Evolutionary conservation across 495 filamentous ascomycete genomes (phyloP), one percentile per base, ranked within the genome.

Genomic region (Chaetomium cochliodes): DNA sequence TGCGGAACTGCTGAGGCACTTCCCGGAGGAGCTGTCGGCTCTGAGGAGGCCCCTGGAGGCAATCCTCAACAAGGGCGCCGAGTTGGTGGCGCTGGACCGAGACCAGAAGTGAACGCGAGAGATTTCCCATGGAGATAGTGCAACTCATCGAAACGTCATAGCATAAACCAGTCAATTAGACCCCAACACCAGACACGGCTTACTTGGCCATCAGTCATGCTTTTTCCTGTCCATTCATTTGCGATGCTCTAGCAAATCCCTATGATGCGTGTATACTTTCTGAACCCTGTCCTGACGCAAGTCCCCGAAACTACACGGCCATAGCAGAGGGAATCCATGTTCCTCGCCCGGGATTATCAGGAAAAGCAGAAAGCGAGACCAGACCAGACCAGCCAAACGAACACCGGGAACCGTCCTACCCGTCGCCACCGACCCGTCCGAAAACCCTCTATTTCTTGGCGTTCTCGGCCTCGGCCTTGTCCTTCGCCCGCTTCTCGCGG

Each of bases 401-500:
- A 73, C 74, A 74, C 74, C 73, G 69, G 68, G 72, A 71, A 73
- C 70, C 67, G 65, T 65, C 67, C 67, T 66, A 72, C 67, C 69
- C 66, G 50, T 67, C 67, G 57, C 65, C 64, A 41, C 53, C 65
- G 58, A 55, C 49, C 51, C 47, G 51, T 61, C 20, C n/a, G 55
- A 64, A 47, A 56, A 44, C 64, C 78, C 80, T 82, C 85, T 96
- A 97, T 90, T 98, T 97, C 86, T 87, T 88, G 74, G 88, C 87
- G 72, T 87, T 87, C 77, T 85, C 84, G 65, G 88, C 90, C 81
- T 96, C 96, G 72, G 90, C 92, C 90, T 96, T 97, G 65, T 87
- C 90, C 87, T 88, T 90, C 62, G 85, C 88, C 73, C 94, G 87
- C 92, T 98, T 97, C 85, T 94, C 92, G 77, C 92, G 88, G 73